Evolutionary conservation across 257 asterid species (phyloP), one percentile per base, ranked within the genome.

Genomic region (Linaria vulgaris): DNA sequence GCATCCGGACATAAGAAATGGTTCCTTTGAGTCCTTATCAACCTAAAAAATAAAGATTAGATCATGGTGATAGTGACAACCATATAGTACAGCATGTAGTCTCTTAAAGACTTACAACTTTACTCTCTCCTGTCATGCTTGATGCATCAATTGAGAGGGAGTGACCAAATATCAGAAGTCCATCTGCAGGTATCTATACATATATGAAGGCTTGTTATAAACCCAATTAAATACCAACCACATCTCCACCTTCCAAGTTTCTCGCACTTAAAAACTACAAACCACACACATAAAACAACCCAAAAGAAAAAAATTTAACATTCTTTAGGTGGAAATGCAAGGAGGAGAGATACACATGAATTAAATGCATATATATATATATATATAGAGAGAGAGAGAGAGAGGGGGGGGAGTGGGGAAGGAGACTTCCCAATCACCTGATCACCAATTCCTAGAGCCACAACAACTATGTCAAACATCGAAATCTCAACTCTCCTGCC

Each of bases 41-140:
- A 82, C 91, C 98, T 91, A 72, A 63, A 23, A 44, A 54, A 48
- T 54, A 72, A 9, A 8, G 46, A 58, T 58, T 44, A 70, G 70
- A 59, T 46, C 52, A 61, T 15, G 46, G 41, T 47, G 21, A 68
- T 56, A 21, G 34, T 20, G 46, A 39, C 69, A 63, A 64, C 13
- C 8, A 22, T 48, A 59, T 59, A 17, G 59, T 55, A 62, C 46
- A 61, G 49, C 43, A 52, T 30, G 51, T 48, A n/a, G 56, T 53
- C 61, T 59, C 39, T 37, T 11, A 56, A n/a, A 66, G 53, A 31
- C 98, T 70, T 76, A 91, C 98, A 56, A 86, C 79, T 76, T 79
- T 85, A 75, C 96, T 88, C 79, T 91, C 98, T 69, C 96, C 96
- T 15, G 98, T 91, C 98, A 91, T 88, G 68, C 95, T 86, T 57